phyloP scores from a whole-genome alignment of 352 stramenopile genomes.

The Pythium periplocum region DNA sequence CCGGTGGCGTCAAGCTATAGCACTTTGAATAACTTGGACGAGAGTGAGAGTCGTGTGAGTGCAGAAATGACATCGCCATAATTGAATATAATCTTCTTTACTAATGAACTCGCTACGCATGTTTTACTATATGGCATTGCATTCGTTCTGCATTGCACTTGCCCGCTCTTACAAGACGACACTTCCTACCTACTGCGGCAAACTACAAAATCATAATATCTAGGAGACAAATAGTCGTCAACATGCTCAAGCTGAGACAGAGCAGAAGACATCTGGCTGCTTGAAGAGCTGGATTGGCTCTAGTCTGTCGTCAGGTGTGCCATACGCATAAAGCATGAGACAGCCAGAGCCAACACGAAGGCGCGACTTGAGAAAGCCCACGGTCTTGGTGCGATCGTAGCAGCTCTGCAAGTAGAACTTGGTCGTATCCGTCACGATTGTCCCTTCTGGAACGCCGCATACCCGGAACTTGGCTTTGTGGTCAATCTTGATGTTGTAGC shows the following conservation, averaged over 20 bases:
- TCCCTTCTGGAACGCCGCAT: slow-evolving; percentile 52
- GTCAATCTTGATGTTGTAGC: slow-evolving; percentile 63
- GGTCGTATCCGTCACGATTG: slow-evolving; percentile 49
- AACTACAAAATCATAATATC: no score
- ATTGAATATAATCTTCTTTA: background rate
- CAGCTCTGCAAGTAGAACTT: slow-evolving; percentile 70
- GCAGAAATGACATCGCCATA: no score
- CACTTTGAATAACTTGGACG: no score
- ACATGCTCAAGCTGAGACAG: no score
- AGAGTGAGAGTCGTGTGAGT: no score
- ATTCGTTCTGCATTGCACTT: slow-evolving; percentile 14
- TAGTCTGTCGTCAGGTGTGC: slow-evolving; percentile 45
- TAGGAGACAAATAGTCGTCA: no score
- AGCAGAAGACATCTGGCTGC: slow-evolving; percentile 9
- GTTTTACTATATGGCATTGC: slow-evolving; percentile 2
- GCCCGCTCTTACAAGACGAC: background rate
- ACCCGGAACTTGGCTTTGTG: slow-evolving; percentile 63
- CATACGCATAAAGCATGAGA: slow-evolving; percentile 51
- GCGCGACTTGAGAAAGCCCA: slow-evolving; percentile 49
- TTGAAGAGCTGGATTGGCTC: slow-evolving; percentile 69
- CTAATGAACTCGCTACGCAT: no score
- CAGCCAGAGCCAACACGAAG: slow-evolving; percentile 30
- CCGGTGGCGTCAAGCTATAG: no score
- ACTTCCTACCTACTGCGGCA: slow-evolving; percentile 3
- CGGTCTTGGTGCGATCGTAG: slow-evolving; percentile 61